Evolutionary conservation across 148 eudicot genomes (phyloP), one percentile per base, ranked within the genome.

Genomic region (Amaranthus palmeri): DNA sequence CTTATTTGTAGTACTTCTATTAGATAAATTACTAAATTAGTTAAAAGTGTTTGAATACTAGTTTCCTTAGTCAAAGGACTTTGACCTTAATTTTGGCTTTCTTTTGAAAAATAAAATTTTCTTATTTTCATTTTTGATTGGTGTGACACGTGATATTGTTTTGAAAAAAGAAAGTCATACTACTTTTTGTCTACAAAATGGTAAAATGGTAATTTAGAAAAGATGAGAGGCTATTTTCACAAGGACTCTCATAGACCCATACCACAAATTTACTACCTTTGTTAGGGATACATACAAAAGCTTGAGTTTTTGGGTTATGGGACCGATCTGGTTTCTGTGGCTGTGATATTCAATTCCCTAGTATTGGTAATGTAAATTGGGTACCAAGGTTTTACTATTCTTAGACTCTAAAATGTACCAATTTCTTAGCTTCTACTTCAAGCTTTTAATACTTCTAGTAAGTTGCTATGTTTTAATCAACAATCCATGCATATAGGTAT

Each of bases 71-170:
- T 68, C 76, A 67, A 72, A 61, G 10, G 64, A 47, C 48, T 72
- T 72, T 67, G 80, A 78, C 76, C 62, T 51, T 44, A 25, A 25
- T 25, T 25, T 25, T 25, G 36, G 41, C 61, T 49, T 53, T 66
- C 15, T 56, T 17, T 25, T 25, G 36, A 25, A 25, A 25, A 25
- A 25, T 25, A 25, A 25, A 25, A 25, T 25, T 53, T 43, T 4
- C 36, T 25, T 25, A 0, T 46, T 57, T 18, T 44, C 43, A 13
- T 18, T 17, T 65, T 17, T 65, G 42, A 65, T 48, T 49, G 51
- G 69, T 61, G 53, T 61, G 8, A 67, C 81, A 78, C 72, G 77
- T 78, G 77, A 78, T 55, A 18, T 61, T 61, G 65, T 76, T 78
- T 78, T 78, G 81, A 69, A 63, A 73, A 56, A 49, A 55, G 63